A percentile compares a stretch with the other conserved stretches of the same genome.
Conservation (phyloP, 441 rosid species). For the Capsella rubella region DNA sequence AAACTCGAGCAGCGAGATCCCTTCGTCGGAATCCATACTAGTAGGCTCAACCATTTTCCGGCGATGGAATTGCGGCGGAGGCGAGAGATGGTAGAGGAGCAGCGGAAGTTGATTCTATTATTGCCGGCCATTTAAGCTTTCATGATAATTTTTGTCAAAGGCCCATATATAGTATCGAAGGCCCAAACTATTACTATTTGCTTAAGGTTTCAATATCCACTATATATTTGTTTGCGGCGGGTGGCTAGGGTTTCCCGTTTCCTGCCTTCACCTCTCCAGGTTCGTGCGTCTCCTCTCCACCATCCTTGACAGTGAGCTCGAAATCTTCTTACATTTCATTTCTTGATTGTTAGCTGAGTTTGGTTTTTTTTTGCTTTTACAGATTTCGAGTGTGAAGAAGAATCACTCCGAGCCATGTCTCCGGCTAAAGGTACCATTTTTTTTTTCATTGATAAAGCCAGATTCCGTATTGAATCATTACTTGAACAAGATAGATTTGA, state of each 20-base stretch:
- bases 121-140: no score
- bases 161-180: not conserved
- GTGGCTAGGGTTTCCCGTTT: not conserved
- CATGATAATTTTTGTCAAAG: no score
- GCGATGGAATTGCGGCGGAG: no score
- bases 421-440: conserved; percentile 43
- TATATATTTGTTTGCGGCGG: conserved; percentile 28
- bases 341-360: conserved; percentile 1
- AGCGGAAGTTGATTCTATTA: no score
- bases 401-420: conserved; percentile 39
- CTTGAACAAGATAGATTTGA: not conserved
- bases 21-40: conserved; percentile 57
- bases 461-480: not conserved
- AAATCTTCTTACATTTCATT: conserved; percentile 20
- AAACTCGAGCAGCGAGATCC: conserved; percentile 55
- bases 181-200: conserved; percentile 14
- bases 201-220: conserved; percentile 33
- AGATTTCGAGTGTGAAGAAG: conserved; percentile 37
- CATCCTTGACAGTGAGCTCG: not conserved
- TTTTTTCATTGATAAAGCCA: not conserved
- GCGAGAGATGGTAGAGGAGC: no score
- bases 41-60: conserved; percentile 55
- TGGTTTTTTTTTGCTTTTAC: not conserved
- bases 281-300: conserved; percentile 11
- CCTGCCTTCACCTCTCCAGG: conserved; percentile 41